Evolutionary conservation across 305 asterid species (phyloP), one percentile per base, ranked within the genome.

Genomic region (Rubia balearica): DNA sequence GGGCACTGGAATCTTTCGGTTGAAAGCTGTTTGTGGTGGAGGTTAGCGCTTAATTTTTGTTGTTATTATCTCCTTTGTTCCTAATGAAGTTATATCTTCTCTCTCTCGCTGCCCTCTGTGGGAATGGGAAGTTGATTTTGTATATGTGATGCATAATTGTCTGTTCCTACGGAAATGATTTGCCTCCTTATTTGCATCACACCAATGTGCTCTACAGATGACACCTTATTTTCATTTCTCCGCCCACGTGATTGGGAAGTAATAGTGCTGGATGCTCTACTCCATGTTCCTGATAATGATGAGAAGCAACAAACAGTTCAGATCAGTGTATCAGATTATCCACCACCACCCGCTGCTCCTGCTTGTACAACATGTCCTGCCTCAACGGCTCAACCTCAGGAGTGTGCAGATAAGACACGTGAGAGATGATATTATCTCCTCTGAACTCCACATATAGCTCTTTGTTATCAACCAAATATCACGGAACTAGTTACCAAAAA

Each of bases 261-360:
- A 80, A 92, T 93, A 65, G 83, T 93, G 16, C 86, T 90, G 94
- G 97, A 93, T 76, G 97, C 97, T 70, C 85, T 90, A 55, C 86
- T 93, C 69, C 95, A 89, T 22, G 86, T 89, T 56, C 98, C 96
- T 1, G 85, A 82, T 21, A 89, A 89, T 6, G 92, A 93, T 41
- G 79, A 81, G 84, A 85, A 85, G 82, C 80, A 82, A 72, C 94
- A 78, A 74, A 88, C 97, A 0, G 85, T 82, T 73, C 87, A 96
- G 68, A 82, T 93, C n/a, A 88, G 85, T 19, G 82, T 90, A 71
- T 73, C 83, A 3, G 90, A 85, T 65, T 72, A 77, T 65, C 67
- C 75, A 11, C 75, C 91, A 65, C 77, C 87, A 33, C 74, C 80
- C 53, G 63, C 80, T 14, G 68, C 91, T 57, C 79, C 82, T 45